Evolutionary conservation across 73 alveolate species (phyloP).

Genomic region (Paramecium biaurelia): DNA sequence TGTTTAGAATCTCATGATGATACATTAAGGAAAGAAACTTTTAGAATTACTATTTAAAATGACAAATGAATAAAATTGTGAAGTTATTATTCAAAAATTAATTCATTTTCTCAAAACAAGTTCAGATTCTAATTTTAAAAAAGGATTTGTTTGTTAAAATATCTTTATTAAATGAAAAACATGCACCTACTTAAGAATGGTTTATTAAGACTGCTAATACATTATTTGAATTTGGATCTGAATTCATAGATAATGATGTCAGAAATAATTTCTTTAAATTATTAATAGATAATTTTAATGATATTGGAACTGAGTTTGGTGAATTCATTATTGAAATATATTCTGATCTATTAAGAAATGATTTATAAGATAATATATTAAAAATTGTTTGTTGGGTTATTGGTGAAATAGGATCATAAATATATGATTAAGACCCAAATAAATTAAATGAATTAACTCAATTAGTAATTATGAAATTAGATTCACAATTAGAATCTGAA

Average conservation of each 20-base stretch:
- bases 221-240: slow-evolving; percentile 59
- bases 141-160: slow-evolving; percentile 51
- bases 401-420: slow-evolving; percentile 60
- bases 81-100: slow-evolving; percentile 94
- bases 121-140: slow-evolving; percentile 43
- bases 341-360: slow-evolving; percentile 20
- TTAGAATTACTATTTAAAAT: slow-evolving; percentile 93
- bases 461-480: neutral
- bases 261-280: slow-evolving; percentile 57
- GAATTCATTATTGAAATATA: slow-evolving; percentile 38
- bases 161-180: slow-evolving; percentile 55
- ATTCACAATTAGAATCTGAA: neutral
- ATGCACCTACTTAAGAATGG: slow-evolving; percentile 65
- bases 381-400: slow-evolving; percentile 58
- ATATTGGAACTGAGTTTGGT: slow-evolving; percentile 56
- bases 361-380: slow-evolving; percentile 18
- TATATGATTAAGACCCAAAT: slow-evolving; percentile 25
- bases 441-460: slow-evolving; percentile 31
- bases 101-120: slow-evolving; percentile 58
- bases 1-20: slow-evolving; percentile 97
- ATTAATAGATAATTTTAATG: slow-evolving; percentile 46
- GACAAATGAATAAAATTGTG: slow-evolving; percentile 96
- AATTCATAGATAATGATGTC: slow-evolving; percentile 56
- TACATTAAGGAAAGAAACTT: slow-evolving; percentile 93
- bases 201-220: slow-evolving; percentile 55